Conservation (phyloP, 2,329 filamentous ascomycete species). For the Phaeosphaeriaceae sp. region DNA sequence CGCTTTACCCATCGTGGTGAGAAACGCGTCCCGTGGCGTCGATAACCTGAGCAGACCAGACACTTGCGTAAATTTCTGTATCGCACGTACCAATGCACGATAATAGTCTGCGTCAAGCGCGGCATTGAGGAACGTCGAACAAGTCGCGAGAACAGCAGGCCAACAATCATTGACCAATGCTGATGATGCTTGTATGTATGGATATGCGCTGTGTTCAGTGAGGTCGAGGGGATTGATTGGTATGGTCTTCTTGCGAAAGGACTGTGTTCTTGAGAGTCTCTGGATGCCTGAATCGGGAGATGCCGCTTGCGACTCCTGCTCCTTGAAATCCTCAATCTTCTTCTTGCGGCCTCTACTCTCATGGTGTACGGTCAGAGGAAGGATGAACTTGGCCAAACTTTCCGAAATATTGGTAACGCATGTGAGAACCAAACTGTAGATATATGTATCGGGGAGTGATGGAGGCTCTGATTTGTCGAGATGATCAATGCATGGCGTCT, state of each 20-base stretch:
- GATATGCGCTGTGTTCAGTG: conserved; percentile 73
- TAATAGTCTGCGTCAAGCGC: conserved; percentile 94
- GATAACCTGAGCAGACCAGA: conserved; percentile 83
- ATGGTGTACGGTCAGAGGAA: conserved; percentile 85
- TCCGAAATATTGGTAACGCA: conserved; percentile 93
- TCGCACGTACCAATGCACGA: conserved; percentile 86
- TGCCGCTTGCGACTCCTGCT: conserved; percentile 27
- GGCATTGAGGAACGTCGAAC: conserved; percentile 93
- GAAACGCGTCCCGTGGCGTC: conserved; percentile 90
- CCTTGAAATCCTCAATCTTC: conserved; percentile 43
- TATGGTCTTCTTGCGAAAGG: conserved; percentile 76
- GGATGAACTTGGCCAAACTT: conserved; percentile 88
- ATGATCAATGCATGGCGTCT: conserved; percentile 89
- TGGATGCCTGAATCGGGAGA: conserved; percentile 28
- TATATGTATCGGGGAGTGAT: conserved; percentile 85
- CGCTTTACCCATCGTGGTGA: conserved; percentile 92
- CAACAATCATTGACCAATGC: conserved; percentile 89
- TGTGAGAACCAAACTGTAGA: conserved; percentile 86
- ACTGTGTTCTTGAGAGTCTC: conserved; percentile 66
- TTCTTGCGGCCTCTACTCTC: conserved; percentile 60
- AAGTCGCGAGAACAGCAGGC: conserved; percentile 93
- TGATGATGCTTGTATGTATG: conserved; percentile 78
- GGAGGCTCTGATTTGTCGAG: conserved; percentile 91
- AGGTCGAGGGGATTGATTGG: conserved; percentile 84
- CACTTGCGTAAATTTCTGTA: conserved; percentile 95